phyloP scores from a whole-genome alignment of 495 filamentous ascomycete genomes.

The Aspergillus haitiensis region DNA sequence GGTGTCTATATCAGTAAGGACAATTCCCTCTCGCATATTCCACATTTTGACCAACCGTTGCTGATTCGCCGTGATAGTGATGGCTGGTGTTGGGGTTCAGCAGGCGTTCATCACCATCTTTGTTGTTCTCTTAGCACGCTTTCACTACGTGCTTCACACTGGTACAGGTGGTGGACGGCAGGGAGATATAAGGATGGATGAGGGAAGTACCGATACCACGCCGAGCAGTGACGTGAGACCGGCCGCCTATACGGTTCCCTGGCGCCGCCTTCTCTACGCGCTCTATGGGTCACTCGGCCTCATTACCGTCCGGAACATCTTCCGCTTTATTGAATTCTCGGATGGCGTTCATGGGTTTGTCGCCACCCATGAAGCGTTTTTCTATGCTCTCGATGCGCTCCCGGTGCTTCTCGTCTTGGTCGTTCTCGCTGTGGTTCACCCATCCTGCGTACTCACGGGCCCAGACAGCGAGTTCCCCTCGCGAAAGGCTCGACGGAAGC shows the following conservation, averaged over 20 bases:
- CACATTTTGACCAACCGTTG: slow-evolving; percentile 16
- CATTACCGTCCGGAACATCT: slow-evolving; percentile 56
- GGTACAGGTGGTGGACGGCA: not conserved
- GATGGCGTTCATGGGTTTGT: slow-evolving; percentile 30
- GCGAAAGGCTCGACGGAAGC: not conserved
- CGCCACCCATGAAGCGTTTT: slow-evolving; percentile 51
- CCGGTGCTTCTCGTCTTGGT: slow-evolving; percentile 55
- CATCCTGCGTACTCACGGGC: slow-evolving; percentile 49
- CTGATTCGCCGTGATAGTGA: slow-evolving; percentile 44
- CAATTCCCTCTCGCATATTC: slow-evolving; percentile 14
- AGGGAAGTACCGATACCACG: slow-evolving; percentile 10
- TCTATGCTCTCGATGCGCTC: slow-evolving; percentile 55
- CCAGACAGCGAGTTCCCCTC: slow-evolving; percentile 35
- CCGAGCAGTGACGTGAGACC: slow-evolving; percentile 7
- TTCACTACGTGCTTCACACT: slow-evolving; percentile 33
- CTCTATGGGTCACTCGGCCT: slow-evolving; percentile 43
- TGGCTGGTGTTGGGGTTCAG: slow-evolving; percentile 54
- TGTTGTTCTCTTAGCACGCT: slow-evolving; percentile 38
- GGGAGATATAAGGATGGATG: not conserved
- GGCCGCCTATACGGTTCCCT: slow-evolving; percentile 19
- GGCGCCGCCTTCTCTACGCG: slow-evolving; percentile 33
- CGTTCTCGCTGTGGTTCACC: slow-evolving; percentile 52
- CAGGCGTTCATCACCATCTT: slow-evolving; percentile 51
- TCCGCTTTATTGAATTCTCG: slow-evolving; percentile 58
- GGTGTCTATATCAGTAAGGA: slow-evolving; percentile 21